Evolutionary conservation across 2,329 filamentous ascomycete species (phyloP), one percentile per base, ranked within the genome.

Genomic region (Lizonia empirigonia): DNA sequence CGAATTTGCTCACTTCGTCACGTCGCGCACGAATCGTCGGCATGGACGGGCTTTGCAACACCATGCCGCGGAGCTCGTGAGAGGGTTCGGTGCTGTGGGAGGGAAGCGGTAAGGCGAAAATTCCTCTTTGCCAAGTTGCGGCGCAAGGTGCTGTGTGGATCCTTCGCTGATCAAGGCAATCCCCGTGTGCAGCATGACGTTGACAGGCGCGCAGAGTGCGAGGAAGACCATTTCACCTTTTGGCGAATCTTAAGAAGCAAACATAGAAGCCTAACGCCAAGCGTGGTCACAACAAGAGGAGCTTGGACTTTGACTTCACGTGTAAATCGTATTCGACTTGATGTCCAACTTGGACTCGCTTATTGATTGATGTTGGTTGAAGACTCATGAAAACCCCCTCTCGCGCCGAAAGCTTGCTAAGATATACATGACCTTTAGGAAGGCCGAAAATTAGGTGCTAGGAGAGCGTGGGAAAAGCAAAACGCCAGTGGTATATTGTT

Each of bases 401-500:
- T 18, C 42, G 29, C 42, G 44, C 49, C 49, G 34, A 33, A 52
- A 47, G 49, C 42, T 42, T 52, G 49, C 49, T 46, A 52, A 41
- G 18, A 42, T 42, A 42, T 52, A 52, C 49, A 52, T 22, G 37
- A 32, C 42, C 33, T 40, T 7, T 22, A 13, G 13, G 4, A 20
- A 44, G 38, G 42, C 49, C 33, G 42, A 47, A 52, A 5, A 42
- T 38, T 38, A 52, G 27, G 37, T 46, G 42, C 37, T 52, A 46
- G 40, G 42, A 42, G 33, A 46, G 48, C 26, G 33, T 33, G 38
- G 23, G 34, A 38, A 47, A 52, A 29, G 33, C 27, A 37, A 27
- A 42, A 44, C 49, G 37, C 38, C 42, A n/a, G 49, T 52, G 49
- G 49, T 52, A 52, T 52, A 52, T 41, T 47, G 49, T 42, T 36